Evolutionary conservation across 495 filamentous ascomycete species (phyloP).

Genomic region (Penicillium simplicissimum): DNA sequence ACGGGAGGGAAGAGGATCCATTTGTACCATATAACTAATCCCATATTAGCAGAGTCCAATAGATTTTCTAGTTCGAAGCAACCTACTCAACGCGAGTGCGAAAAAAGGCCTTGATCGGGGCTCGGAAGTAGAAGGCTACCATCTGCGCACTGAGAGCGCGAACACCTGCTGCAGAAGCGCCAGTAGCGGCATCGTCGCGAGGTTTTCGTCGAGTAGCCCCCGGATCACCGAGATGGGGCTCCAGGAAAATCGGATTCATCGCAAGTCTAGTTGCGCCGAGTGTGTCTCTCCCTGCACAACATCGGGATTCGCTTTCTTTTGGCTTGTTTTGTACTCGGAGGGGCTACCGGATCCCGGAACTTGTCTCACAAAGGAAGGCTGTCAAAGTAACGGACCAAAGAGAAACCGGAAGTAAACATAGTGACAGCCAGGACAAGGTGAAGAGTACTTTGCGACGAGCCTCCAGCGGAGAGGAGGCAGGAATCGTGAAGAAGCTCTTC

Average conservation of each 20-base stretch:
- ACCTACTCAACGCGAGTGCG: conserved; percentile 82
- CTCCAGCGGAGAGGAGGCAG: neutral
- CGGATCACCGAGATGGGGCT: conserved; percentile 23
- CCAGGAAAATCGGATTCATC: conserved; percentile 24
- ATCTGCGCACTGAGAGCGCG: conserved; percentile 77
- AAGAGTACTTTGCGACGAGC: neutral
- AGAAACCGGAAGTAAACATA: neutral
- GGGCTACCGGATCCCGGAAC: neutral
- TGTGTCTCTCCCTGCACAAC: neutral
- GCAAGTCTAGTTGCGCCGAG: conserved; percentile 7
- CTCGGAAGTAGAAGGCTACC: conserved; percentile 85
- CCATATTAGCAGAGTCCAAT: conserved; percentile 25
- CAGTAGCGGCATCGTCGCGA: conserved; percentile 72
- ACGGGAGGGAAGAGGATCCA: neutral
- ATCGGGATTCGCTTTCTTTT: neutral
- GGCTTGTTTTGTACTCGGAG: neutral
- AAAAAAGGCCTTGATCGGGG: conserved; percentile 88
- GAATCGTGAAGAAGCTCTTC: neutral
- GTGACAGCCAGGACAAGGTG: neutral
- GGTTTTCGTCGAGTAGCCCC: conserved; percentile 36
- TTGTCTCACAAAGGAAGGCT: neutral
- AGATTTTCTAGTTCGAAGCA: conserved; percentile 10
- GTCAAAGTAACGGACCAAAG: neutral
- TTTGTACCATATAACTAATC: conserved; percentile 59
- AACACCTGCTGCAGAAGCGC: conserved; percentile 72